Percentiles rank a stretch among this genome's conserved stretches.
Evolutionary conservation across 192 early-diverging fungal genomes (phyloP).

Genomic region (Podila epicladia): DNA sequence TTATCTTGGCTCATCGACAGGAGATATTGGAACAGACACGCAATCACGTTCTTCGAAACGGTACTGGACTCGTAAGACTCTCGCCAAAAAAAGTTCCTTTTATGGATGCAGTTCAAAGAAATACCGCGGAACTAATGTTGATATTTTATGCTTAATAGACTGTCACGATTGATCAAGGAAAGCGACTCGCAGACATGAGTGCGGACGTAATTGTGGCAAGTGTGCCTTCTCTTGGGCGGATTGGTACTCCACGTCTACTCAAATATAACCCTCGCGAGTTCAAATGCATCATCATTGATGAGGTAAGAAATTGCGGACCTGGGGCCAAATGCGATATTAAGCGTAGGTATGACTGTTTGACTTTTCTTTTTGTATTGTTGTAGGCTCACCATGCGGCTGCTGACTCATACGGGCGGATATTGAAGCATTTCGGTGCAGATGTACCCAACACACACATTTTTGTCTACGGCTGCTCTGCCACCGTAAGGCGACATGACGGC

Average conservation of each 20-base stretch:
- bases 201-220: constrained; percentile 83
- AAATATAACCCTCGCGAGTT: constrained; percentile 79
- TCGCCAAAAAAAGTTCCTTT: too few species aligned
- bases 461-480: constrained; percentile 96
- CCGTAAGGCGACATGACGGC: constrained; percentile 87
- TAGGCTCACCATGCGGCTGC: constrained; percentile 93
- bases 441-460: constrained; percentile 63
- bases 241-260: constrained; percentile 55
- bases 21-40: constrained; percentile 89
- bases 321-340: background rate
- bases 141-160: constrained; percentile 24
- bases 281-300: constrained; percentile 92
- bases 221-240: constrained; percentile 77
- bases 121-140: background rate
- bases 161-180: constrained; percentile 77
- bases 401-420: constrained; percentile 73
- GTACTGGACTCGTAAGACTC: constrained; percentile 63
- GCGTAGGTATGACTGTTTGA: background rate
- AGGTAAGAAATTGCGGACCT: constrained; percentile 45
- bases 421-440: constrained; percentile 73
- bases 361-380: background rate
- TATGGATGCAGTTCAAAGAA: too few species aligned
- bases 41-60: constrained; percentile 67
- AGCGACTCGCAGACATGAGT: constrained; percentile 59
- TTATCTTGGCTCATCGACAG: constrained; percentile 90